Conservation (phyloP, 768 basidiomycete species). For the Lentinula guzmanii region DNA sequence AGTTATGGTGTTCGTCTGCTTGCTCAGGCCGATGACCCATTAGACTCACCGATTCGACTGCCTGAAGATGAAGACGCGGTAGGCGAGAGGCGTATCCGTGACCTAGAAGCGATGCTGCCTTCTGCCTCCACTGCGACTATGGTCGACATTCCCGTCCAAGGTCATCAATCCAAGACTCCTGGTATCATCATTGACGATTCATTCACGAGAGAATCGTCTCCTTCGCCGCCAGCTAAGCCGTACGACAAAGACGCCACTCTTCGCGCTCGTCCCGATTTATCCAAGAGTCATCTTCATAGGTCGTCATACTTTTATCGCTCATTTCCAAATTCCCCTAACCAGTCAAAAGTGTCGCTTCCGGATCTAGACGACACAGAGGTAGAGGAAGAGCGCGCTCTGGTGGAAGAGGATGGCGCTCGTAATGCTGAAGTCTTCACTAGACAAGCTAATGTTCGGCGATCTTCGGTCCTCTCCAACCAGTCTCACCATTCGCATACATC, state of each 20-base stretch:
- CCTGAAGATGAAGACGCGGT: constrained; percentile 13
- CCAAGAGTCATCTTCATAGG: background rate
- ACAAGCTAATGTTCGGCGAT: background rate
- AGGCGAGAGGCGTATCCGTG: background rate
- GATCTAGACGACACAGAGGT: constrained; percentile 5
- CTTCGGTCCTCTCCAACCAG: background rate
- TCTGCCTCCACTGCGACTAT: background rate
- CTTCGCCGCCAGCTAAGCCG: background rate
- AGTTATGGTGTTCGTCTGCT: constrained; percentile 87
- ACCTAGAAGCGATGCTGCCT: background rate
- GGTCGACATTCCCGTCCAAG: background rate
- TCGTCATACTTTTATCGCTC: constrained; percentile 52
- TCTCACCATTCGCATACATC: background rate
- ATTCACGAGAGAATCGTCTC: background rate
- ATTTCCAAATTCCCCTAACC: constrained; percentile 56
- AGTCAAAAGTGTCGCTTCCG: constrained; percentile 28
- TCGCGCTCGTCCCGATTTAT: background rate
- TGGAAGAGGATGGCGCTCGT: constrained; percentile 11
- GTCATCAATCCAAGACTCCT: background rate
- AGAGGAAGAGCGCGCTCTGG: constrained; percentile 14
- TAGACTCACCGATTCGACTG: constrained; percentile 9
- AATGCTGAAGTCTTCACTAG: background rate
- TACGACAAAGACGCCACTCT: background rate
- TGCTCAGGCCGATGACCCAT: constrained; percentile 55
- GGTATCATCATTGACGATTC: constrained; percentile 6